Conservation (phyloP, 2,329 filamentous ascomycete species). For the Penicillium sp. region DNA sequence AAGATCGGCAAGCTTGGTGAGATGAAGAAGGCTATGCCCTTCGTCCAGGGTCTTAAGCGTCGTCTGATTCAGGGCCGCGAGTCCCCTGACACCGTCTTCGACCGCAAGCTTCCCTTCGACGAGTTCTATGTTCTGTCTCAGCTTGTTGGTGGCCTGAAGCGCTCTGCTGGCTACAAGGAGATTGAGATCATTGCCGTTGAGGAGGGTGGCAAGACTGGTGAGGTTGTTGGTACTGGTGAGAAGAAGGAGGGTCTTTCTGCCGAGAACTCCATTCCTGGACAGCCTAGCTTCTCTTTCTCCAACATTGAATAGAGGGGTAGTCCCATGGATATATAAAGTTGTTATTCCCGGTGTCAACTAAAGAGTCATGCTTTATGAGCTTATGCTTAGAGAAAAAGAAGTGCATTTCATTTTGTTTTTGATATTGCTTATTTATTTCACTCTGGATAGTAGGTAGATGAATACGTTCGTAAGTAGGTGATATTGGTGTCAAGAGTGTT, state of each 20-base stretch:
- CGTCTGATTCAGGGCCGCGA: constrained; percentile 70
- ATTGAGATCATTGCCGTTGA: constrained; percentile 72
- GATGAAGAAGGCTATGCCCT: constrained; percentile 98
- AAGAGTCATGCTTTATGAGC: constrained; percentile 25
- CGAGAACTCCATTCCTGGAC: constrained; percentile 76
- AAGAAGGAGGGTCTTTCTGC: constrained; percentile 63
- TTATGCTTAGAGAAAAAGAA: constrained; percentile 22
- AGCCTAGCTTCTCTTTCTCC: constrained; percentile 80
- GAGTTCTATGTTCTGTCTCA: constrained; percentile 73
- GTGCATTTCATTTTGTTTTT: constrained; percentile 9
- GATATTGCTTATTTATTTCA: background rate
- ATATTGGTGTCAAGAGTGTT: no score
- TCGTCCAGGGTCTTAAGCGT: constrained; percentile 84
- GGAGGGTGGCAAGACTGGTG: constrained; percentile 54
- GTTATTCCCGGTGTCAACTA: constrained; percentile 5
- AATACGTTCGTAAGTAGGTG: no score
- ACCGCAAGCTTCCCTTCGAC: constrained; percentile 83
- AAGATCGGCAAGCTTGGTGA: constrained; percentile 74
- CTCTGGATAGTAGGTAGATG: background rate
- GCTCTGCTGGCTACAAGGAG: constrained; percentile 68
- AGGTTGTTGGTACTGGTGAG: constrained; percentile 50
- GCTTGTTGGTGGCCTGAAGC: constrained; percentile 78
- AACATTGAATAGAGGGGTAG: constrained; percentile 58
- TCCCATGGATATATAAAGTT: background rate
- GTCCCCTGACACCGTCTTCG: constrained; percentile 67